Percentiles rank a stretch among this genome's conserved stretches.
phyloP scores from a whole-genome alignment of 495 filamentous ascomycete species.

The Aspergillus diversus region DNA sequence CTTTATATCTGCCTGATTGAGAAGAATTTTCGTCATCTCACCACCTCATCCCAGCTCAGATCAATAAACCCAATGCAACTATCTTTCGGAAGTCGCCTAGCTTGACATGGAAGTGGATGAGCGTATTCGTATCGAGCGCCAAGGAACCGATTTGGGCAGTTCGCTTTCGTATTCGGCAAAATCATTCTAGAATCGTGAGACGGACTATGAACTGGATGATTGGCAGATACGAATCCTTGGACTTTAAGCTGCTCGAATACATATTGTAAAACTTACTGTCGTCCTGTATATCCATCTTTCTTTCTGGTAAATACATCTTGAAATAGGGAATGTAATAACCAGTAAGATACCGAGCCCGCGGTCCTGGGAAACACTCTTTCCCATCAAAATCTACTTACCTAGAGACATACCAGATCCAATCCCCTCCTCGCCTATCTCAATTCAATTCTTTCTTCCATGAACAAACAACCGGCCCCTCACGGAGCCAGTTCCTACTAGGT shows the following conservation, averaged over 20 bases:
- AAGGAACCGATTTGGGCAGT: not conserved
- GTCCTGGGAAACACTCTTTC: no score
- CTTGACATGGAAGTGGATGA: not conserved
- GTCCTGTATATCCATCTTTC: no score
- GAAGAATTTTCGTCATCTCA: not conserved
- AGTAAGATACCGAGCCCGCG: no score
- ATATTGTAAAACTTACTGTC: no score
- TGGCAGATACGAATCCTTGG: not conserved
- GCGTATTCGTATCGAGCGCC: slow-evolving; percentile 11
- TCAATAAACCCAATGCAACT: not conserved
- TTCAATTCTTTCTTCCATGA: no score
- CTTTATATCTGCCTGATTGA: not conserved
- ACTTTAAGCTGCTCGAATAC: not conserved
- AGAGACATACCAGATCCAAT: no score
- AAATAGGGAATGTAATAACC: no score
- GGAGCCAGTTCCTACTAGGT: no score
- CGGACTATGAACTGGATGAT: not conserved
- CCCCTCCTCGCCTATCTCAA: no score
- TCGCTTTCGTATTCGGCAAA: not conserved
- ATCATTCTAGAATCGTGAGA: not conserved
- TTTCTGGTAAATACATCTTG: no score
- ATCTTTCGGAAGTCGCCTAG: not conserved
- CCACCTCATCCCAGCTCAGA: not conserved
- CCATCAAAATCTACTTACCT: no score
- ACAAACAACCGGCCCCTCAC: no score